These are phyloP conservation scores for Kodamaea ohmeri DNA, from an alignment of 1,139 yeast species.

Conservation along the genomic window DNA sequence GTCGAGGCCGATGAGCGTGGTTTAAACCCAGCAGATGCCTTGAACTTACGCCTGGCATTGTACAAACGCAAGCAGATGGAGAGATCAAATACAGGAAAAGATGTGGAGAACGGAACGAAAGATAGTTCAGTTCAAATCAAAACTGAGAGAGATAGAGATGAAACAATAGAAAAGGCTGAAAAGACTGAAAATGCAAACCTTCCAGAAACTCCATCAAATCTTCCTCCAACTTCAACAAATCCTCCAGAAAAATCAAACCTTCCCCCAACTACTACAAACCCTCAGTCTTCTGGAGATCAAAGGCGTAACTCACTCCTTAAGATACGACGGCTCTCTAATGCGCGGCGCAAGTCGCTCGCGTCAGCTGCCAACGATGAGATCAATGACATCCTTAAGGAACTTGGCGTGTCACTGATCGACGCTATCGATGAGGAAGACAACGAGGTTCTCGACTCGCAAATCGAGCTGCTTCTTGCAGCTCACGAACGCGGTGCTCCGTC, in stretches of 20 bases:
- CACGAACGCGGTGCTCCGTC: conserved; percentile 17
- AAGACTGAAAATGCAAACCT: too few species aligned
- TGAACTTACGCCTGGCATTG: conserved; percentile 47
- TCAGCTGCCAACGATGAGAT: conserved; percentile 43
- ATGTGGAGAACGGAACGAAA: conserved; percentile 12
- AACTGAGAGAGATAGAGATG: conserved; percentile 2
- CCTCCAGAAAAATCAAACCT: neutral
- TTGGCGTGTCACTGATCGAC: conserved; percentile 38
- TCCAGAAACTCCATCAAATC: too few species aligned
- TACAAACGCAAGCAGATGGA: conserved; percentile 21
- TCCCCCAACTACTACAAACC: neutral
- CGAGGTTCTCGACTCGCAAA: conserved; percentile 36
- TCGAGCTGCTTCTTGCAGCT: conserved; percentile 33
- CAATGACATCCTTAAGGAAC: conserved; percentile 36
- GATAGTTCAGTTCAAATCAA: conserved; percentile 8
- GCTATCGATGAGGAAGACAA: conserved; percentile 37
- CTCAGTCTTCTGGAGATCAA: too few species aligned
- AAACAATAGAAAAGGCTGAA: conserved; percentile 12
- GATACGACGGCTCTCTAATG: conserved; percentile 34
- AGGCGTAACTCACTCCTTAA: conserved; percentile 17
- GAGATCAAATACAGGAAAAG: conserved; percentile 10
- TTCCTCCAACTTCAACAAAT: conserved; percentile 1
- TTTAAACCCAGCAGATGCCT: conserved; percentile 54
- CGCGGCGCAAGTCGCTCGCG: conserved; percentile 41
- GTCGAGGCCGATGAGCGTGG: conserved; percentile 38